Evolutionary conservation across 2,329 filamentous ascomycete genomes (phyloP), one percentile per base, ranked within the genome.

Genomic region (Atkinsonella hypoxylon): DNA sequence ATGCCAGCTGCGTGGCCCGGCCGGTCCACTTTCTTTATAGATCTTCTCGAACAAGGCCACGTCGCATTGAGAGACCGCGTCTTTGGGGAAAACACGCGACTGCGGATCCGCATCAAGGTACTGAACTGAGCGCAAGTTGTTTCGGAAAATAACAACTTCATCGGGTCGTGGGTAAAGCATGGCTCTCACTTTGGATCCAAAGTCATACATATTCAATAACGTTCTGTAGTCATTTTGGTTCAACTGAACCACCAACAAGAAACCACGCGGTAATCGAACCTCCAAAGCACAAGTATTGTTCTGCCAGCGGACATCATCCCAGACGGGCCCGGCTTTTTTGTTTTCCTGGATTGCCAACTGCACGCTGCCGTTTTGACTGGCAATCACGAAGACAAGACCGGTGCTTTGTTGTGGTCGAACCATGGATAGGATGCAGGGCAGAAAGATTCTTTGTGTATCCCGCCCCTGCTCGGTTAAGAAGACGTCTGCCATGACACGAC

Each of bases 261-360:
- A 91, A 1, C 87, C 87, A 56, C 87, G 81, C 1, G 87, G 85
- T 17, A 95, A 69, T 53, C 78, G 79, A 38, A 95, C 65, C 18
- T 82, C 79, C 51, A 95, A 74, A 0, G 78, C 76, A 53, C 75
- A 77, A 7, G 75, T 74, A 45, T 85, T 82, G 17, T 82, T 75
- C 51, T 83, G 83, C 89, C 89, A 95, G 41, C 80, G 77, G 5
- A 95, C 78, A 62, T 93, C 85, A 7, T 87, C 80, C 89, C 89
- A 95, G 0, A 79, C 83, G 1, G 86, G 79, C 0, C 86, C 86
- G 7, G 73, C 69, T 56, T 78, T 81, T 58, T 82, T 82, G 59
- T 82, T 82, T 26, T 77, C 73, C 59, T 87, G 84, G 13, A 96
- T 81, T 45, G 78, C 72, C 36, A 95, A 69, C 57, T 89, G 88